These are phyloP conservation scores for Sphaceloma murrayae DNA, from an alignment of 2,329 filamentous ascomycete genomes.

Conservation along the genomic window DNA sequence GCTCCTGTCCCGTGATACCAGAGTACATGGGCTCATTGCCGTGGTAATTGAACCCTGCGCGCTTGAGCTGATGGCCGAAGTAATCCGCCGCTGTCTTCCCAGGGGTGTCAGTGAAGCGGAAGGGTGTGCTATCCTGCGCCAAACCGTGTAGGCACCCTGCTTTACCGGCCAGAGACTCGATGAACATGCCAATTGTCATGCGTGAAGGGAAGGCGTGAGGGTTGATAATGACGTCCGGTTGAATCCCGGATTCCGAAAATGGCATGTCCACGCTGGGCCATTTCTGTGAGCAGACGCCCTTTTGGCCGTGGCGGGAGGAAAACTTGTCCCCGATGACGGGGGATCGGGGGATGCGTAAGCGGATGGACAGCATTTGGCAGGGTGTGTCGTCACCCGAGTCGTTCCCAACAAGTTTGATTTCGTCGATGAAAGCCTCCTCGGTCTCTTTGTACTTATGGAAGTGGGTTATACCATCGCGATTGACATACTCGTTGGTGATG, in stretches of 20 bases:
- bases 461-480: slow-evolving; percentile 75
- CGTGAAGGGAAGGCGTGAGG: slow-evolving; percentile 97
- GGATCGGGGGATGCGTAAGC: slow-evolving; percentile 79
- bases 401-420: slow-evolving; percentile 80
- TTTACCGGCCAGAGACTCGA: slow-evolving; percentile 94
- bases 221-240: slow-evolving; percentile 97
- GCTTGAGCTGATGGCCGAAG: slow-evolving; percentile 90
- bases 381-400: slow-evolving; percentile 78
- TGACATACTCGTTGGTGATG: slow-evolving; percentile 64
- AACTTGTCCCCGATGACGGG: slow-evolving; percentile 98
- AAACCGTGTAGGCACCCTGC: slow-evolving; percentile 86
- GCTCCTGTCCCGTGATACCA: slow-evolving; percentile 88
- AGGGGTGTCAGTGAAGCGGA: slow-evolving; percentile 71
- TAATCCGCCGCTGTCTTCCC: slow-evolving; percentile 85
- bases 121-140: slow-evolving; percentile 93
- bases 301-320: slow-evolving; percentile 95
- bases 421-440: slow-evolving; percentile 81
- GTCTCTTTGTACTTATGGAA: slow-evolving; percentile 92
- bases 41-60: slow-evolving; percentile 95
- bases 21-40: slow-evolving; percentile 99
- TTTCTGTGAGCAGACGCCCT: slow-evolving; percentile 92
- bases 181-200: slow-evolving; percentile 99
- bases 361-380: slow-evolving; percentile 80
- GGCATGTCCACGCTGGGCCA: slow-evolving; percentile 94
- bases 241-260: slow-evolving; percentile 91